phyloP scores from a whole-genome alignment of 768 basidiomycete species.

The Hygrophorus pudorinus region DNA sequence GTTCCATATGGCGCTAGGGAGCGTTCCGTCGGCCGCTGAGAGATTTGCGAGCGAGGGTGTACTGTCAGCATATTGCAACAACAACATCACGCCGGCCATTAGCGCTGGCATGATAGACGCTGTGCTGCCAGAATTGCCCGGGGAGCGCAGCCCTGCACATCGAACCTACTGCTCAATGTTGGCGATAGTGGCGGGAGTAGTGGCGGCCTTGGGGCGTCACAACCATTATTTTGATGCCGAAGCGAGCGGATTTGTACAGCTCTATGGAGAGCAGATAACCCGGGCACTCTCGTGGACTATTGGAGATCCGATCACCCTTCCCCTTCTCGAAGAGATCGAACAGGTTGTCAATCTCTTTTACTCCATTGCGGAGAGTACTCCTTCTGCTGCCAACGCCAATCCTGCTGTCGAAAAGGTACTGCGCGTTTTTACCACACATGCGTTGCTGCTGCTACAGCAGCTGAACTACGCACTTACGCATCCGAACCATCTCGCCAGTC shows the following conservation, averaged over 20 bases:
- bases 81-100: constrained; percentile 65
- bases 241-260: constrained; percentile 74
- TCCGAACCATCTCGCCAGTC: constrained; percentile 76
- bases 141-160: constrained; percentile 73
- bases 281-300: constrained; percentile 77
- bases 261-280: constrained; percentile 74
- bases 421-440: constrained; percentile 55
- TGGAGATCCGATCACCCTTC: constrained; percentile 63
- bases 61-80: constrained; percentile 75
- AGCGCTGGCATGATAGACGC: constrained; percentile 66
- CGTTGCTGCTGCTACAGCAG: constrained; percentile 71
- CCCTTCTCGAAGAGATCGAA: constrained; percentile 76
- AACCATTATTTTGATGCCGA: constrained; percentile 80
- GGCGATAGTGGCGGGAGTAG: constrained; percentile 63
- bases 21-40: constrained; percentile 70
- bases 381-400: constrained; percentile 33
- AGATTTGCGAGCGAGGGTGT: constrained; percentile 78
- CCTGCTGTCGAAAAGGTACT: constrained; percentile 54
- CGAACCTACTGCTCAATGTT: constrained; percentile 79
- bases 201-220: constrained; percentile 49
- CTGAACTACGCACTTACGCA: constrained; percentile 87
- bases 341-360: constrained; percentile 71
- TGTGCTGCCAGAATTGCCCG: constrained; percentile 56
- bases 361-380: constrained; percentile 52
- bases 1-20: constrained; percentile 81